These are phyloP conservation scores for Calocera viscosa DNA, from an alignment of 768 basidiomycete species.

Conservation along the genomic window DNA sequence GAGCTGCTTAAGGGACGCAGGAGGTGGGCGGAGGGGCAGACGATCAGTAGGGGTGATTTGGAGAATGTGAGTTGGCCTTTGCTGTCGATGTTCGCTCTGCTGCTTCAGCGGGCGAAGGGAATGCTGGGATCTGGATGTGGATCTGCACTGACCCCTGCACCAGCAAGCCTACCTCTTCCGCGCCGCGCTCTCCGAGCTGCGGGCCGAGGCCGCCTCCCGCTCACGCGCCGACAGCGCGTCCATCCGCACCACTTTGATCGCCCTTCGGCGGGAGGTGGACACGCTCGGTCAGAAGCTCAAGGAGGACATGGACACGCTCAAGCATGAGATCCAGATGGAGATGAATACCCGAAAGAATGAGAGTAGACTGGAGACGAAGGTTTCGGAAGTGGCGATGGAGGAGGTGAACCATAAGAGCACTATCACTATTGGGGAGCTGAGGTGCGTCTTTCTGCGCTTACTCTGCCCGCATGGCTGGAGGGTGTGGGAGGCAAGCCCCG, in stretches of 20 bases:
- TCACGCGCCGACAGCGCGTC: constrained; percentile 74
- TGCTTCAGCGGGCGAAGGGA: neutral
- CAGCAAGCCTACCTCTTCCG: constrained; percentile 94
- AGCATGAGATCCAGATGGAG: constrained; percentile 98
- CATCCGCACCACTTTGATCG: constrained; percentile 62
- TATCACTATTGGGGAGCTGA: neutral
- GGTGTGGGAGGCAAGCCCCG: neutral
- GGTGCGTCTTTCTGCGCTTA: constrained; percentile 33
- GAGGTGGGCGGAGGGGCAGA: constrained; percentile 20
- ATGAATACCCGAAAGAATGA: constrained; percentile 89
- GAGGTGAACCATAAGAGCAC: constrained; percentile 8
- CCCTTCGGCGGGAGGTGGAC: constrained; percentile 78
- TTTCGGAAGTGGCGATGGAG: constrained; percentile 71
- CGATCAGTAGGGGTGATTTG: constrained; percentile 30
- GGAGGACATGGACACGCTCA: constrained; percentile 75
- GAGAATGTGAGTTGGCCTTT: constrained; percentile 29
- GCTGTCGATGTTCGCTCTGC: neutral
- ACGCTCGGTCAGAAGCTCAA: constrained; percentile 79
- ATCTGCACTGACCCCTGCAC: neutral
- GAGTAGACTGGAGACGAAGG: constrained; percentile 68
- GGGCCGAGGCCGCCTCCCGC: constrained; percentile 70
- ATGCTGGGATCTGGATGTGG: too few species aligned
- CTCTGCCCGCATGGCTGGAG: neutral
- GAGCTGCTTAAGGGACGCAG: constrained; percentile 24
- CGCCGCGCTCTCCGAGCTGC: constrained; percentile 81